phyloP scores from a whole-genome alignment of 768 basidiomycete species.

The Russula sp. region DNA sequence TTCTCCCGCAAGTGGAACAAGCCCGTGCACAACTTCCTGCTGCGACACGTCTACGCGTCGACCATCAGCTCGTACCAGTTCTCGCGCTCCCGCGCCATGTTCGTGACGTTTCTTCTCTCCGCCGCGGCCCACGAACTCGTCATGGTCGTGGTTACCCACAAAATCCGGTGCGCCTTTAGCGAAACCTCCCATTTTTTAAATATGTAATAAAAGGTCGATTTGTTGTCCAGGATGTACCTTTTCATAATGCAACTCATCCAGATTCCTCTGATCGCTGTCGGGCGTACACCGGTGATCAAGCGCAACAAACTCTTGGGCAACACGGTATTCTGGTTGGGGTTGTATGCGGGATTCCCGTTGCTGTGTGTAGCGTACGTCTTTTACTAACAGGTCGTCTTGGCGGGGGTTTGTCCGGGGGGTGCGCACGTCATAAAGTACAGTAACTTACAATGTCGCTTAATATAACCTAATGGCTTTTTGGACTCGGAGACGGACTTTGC shows the following conservation, averaged over 20 bases:
- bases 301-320: constrained; percentile 78
- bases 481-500: background rate
- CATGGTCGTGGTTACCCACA: constrained; percentile 92
- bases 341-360: constrained; percentile 89
- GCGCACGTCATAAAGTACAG: background rate
- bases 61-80: constrained; percentile 72
- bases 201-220: background rate
- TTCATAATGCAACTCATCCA: constrained; percentile 77
- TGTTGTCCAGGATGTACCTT: constrained; percentile 64
- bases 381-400: constrained; percentile 34
- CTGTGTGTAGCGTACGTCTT: constrained; percentile 74
- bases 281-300: constrained; percentile 70
- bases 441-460: background rate
- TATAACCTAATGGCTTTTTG: background rate
- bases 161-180: constrained; percentile 61
- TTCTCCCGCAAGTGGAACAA: constrained; percentile 99
- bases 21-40: constrained; percentile 88
- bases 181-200: background rate
- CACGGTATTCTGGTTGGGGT: constrained; percentile 88
- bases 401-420: background rate
- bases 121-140: constrained; percentile 91
- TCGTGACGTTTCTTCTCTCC: constrained; percentile 87
- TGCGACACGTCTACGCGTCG: constrained; percentile 93
- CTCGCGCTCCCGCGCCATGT: constrained; percentile 77
- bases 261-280: constrained; percentile 83